phyloP scores from a whole-genome alignment of 1,284 basidiomycete genomes.

The Trichosporon coremiiforme region DNA sequence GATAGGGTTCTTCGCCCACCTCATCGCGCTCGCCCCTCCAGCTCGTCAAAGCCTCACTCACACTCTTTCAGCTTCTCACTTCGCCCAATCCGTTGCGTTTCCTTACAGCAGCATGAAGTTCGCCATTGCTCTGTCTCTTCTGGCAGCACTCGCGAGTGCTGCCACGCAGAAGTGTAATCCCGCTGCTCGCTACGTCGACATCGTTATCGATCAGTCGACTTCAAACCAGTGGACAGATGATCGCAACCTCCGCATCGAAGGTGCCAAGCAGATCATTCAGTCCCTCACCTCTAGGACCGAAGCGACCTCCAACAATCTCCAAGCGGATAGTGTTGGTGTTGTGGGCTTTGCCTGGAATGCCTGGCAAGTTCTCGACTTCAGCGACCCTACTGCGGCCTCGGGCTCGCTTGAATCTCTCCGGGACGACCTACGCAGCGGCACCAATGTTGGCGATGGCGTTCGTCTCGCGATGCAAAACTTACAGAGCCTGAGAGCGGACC shows the following conservation, averaged over 20 bases:
- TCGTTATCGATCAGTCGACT: background rate
- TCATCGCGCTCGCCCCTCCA: too few relatives aligned
- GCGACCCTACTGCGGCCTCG: background rate
- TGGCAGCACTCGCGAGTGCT: background rate
- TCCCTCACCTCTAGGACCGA: background rate
- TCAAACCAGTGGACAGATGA: background rate
- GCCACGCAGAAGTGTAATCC: background rate
- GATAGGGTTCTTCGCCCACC: too few relatives aligned
- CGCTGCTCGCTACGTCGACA: background rate
- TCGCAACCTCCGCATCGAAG: background rate
- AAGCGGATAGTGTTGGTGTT: background rate
- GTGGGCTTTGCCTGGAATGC: background rate
- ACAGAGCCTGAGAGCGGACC: too few relatives aligned
- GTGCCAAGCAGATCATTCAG: background rate
- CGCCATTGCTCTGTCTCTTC: background rate
- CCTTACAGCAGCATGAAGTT: background rate
- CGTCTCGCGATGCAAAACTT: background rate
- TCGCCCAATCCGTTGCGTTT: background rate
- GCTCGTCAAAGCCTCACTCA: background rate
- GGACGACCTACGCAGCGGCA: background rate
- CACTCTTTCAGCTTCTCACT: background rate
- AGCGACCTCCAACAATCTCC: background rate
- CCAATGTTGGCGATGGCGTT: background rate
- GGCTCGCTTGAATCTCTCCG: background rate
- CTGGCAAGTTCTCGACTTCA: background rate